Evolutionary conservation across 2,329 filamentous ascomycete genomes (phyloP), one percentile per base, ranked within the genome.

Genomic region (Periconia sp.): DNA sequence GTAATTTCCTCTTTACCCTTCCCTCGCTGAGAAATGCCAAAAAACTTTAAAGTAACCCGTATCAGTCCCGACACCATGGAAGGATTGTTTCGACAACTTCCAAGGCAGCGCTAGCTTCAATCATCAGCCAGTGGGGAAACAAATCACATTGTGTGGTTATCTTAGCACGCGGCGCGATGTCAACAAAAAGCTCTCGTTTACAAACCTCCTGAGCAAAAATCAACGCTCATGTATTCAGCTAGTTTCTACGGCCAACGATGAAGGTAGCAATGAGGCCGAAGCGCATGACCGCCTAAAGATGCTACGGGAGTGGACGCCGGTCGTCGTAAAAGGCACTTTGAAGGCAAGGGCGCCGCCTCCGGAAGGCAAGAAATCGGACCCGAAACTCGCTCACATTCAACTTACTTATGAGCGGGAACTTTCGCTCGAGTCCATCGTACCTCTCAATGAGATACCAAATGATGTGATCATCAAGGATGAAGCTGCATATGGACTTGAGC

Each of bases 401-500:
- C 2, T 11, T 32, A 36, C n/a, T 5, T 16, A 28, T 2, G 16
- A 9, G 4, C 67, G 83, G 45, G 86, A 91, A 55, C 69, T 94
- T 36, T 75, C 78, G 4, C 69, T 91, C 13, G 73, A 79, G 33
- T 77, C 78, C 3, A 78, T 95, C 7, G 75, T 82, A 30, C 78
- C 82, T 36, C 77, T 96, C 4, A 92, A 92, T 56, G 72, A 79
- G 0, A 89, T 95, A 40, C 83, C 88, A 0, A 81, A 81, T 30
- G 83, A 92, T 50, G 84, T 95, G 43, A 85, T 94, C 46, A 83
- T 95, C 49, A 88, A 86, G 2, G 75, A 84, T 12, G 85, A 87
- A 34, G 88, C 87, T 2, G 78, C 84, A 0, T 96, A 94, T 60
- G 80, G 87, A 0, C 82, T 85, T 0, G 81, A 88, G 35, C 81